A percentile compares a stretch with the other conserved stretches of the same genome.
Evolutionary conservation across 108 stramenopile genomes (phyloP).

Genomic region (Fragilariopsis cylindrus): DNA sequence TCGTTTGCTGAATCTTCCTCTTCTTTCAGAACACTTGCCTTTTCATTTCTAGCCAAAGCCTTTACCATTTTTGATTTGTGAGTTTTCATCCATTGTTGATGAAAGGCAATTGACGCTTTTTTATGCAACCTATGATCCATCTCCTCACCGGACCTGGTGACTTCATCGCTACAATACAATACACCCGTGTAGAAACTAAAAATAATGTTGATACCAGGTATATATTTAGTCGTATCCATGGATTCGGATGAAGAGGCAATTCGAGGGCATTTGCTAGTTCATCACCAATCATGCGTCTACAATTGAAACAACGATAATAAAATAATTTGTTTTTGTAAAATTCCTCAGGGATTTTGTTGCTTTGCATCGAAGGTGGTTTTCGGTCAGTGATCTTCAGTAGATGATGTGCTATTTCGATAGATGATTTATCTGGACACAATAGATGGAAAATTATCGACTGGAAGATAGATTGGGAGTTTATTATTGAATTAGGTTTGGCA

Average conservation of each 20-base stretch:
- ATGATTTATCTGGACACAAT: constrained; percentile 59
- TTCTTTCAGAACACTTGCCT: constrained; percentile 21
- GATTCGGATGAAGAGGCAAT: constrained; percentile 48
- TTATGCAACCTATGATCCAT: constrained; percentile 40
- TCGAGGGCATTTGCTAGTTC: constrained; percentile 65
- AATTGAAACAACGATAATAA: constrained; percentile 61
- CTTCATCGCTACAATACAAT: constrained; percentile 46
- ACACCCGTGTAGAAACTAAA: constrained; percentile 43
- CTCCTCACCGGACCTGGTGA: constrained; percentile 31
- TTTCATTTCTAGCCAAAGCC: constrained; percentile 29
- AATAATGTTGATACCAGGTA: constrained; percentile 31
- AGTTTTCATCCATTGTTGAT: constrained; percentile 43
- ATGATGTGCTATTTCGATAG: constrained; percentile 68
- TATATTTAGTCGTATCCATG: constrained; percentile 23
- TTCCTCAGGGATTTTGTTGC: constrained; percentile 14
- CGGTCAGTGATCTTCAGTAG: constrained; percentile 43
- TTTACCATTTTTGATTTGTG: constrained; percentile 46
- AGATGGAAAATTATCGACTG: constrained; percentile 51
- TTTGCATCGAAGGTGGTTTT: constrained; percentile 6
- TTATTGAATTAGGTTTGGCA: constrained; percentile 34
- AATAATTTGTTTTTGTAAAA: constrained; percentile 43
- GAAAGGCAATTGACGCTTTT: constrained; percentile 30
- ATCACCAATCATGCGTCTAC: constrained; percentile 71
- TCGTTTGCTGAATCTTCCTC: constrained; percentile 20
- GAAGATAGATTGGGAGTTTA: constrained; percentile 44